phyloP scores from a whole-genome alignment of 2,329 filamentous ascomycete genomes.

The Rhytidhysteron rufulum region DNA sequence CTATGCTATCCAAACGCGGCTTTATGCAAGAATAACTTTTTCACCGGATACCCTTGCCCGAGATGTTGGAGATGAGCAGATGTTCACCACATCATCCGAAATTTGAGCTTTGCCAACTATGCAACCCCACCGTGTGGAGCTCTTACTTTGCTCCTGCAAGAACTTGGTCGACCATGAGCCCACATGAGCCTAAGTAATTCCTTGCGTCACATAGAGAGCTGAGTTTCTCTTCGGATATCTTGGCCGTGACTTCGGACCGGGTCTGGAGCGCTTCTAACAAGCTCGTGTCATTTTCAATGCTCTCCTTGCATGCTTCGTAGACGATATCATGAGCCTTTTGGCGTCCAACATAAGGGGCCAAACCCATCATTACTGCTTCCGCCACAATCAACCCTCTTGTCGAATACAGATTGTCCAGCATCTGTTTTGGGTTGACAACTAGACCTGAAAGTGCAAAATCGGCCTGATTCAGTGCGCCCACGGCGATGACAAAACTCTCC shows the following conservation, averaged over 20 bases:
- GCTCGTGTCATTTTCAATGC: conserved; percentile 43
- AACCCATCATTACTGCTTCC: conserved; percentile 59
- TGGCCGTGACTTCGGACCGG: conserved; percentile 39
- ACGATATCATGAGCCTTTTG: conserved; percentile 55
- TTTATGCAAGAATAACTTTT: no score
- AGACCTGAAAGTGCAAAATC: conserved; percentile 52
- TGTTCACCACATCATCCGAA: no score
- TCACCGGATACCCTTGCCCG: no score
- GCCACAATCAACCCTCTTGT: conserved; percentile 54
- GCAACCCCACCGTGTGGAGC: no score
- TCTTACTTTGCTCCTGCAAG: conserved; percentile 24
- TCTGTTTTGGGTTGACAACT: conserved; percentile 47
- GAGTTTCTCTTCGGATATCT: conserved; percentile 47
- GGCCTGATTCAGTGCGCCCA: conserved; percentile 52
- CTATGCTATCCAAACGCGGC: no score
- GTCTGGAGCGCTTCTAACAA: conserved; percentile 43
- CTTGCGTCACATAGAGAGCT: conserved; percentile 53
- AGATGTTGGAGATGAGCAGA: no score
- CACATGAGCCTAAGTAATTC: conserved; percentile 41
- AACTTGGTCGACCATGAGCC: conserved; percentile 33
- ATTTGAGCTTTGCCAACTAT: no score
- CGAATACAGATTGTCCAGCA: conserved; percentile 50
- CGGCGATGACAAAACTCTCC: conserved; percentile 51
- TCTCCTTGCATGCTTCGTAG: conserved; percentile 51
- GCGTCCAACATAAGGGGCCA: conserved; percentile 51